A percentile compares a stretch with the other conserved stretches of the same genome.
phyloP scores from a whole-genome alignment of 306 rosid species.

The Inga leiocalycina region DNA sequence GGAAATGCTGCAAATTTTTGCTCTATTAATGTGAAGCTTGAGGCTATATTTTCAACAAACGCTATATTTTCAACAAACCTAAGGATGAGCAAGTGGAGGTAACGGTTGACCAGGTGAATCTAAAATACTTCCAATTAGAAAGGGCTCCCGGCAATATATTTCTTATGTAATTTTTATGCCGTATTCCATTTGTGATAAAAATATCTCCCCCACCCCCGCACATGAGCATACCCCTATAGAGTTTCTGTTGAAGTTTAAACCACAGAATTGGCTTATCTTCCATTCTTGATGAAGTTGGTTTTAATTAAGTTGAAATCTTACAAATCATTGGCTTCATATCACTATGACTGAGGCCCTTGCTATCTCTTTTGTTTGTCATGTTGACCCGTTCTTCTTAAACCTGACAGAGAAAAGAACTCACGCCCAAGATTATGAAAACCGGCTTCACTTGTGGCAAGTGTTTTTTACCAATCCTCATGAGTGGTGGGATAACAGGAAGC shows the following conservation, averaged over 20 bases:
- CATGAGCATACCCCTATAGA: too few relatives aligned
- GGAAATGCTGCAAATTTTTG: background rate
- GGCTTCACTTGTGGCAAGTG: conserved; percentile 80
- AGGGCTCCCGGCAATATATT: background rate
- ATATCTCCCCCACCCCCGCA: too few relatives aligned
- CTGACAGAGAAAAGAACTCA: conserved; percentile 35
- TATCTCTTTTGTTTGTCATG: conserved; percentile 20
- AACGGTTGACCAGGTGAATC: background rate
- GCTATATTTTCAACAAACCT: background rate
- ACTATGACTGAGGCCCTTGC: conserved; percentile 20
- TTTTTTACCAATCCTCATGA: conserved; percentile 70
- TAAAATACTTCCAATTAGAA: background rate
- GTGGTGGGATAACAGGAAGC: conserved; percentile 84
- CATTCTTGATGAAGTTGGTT: conserved; percentile 23
- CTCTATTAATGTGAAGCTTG: background rate
- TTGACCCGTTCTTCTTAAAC: conserved; percentile 24
- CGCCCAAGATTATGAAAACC: conserved; percentile 36
- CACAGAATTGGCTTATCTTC: conserved; percentile 5
- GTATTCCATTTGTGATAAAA: conserved; percentile 1
- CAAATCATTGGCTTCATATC: conserved; percentile 12
- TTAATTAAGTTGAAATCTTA: conserved; percentile 2
- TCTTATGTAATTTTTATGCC: conserved; percentile 19
- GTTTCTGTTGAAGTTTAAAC: too few relatives aligned
- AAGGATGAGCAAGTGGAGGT: conserved; percentile 1
- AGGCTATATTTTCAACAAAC: background rate